A percentile compares a stretch with the other conserved stretches of the same genome.
These are phyloP conservation scores for Pleurotus cornucopiae DNA, from an alignment of 768 basidiomycete genomes.

Conservation along the genomic window DNA sequence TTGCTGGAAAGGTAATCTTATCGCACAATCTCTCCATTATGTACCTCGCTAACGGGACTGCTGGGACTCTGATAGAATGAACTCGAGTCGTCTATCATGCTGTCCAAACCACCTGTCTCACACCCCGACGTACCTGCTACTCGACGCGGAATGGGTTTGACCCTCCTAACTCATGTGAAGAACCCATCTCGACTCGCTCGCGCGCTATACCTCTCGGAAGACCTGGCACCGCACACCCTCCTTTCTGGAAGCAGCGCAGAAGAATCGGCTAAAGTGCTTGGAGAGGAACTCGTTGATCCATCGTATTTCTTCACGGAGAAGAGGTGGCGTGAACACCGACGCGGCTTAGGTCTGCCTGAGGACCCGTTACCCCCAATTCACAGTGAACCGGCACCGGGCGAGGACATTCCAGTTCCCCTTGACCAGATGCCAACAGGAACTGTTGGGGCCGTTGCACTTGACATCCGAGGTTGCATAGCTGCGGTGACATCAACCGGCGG, in stretches of 20 bases:
- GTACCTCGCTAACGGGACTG: background rate
- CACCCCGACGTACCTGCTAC: conserved; percentile 54
- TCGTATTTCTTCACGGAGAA: conserved; percentile 76
- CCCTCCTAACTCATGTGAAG: conserved; percentile 60
- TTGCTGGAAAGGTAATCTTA: conserved; percentile 60
- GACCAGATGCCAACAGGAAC: conserved; percentile 72
- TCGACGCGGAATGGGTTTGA: conserved; percentile 60
- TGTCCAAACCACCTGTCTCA: conserved; percentile 70
- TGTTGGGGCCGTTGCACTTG: conserved; percentile 82
- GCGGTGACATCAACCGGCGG: conserved; percentile 79
- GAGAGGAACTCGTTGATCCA: conserved; percentile 58
- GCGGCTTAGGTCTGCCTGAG: conserved; percentile 70
- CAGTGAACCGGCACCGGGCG: conserved; percentile 11
- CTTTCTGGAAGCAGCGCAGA: conserved; percentile 68
- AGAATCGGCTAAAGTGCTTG: conserved; percentile 48
- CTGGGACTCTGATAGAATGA: conserved; percentile 51
- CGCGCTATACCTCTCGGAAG: conserved; percentile 66
- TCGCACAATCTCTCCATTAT: conserved; percentile 6
- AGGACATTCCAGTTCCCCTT: conserved; percentile 26
- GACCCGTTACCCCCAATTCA: conserved; percentile 43
- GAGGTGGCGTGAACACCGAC: conserved; percentile 75
- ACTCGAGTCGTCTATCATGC: conserved; percentile 77
- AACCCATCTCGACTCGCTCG: conserved; percentile 75
- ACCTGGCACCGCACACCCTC: conserved; percentile 61
- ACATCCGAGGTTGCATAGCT: conserved; percentile 68